Conservation (phyloP, 257 asterid species). For the Echites panduratus region DNA sequence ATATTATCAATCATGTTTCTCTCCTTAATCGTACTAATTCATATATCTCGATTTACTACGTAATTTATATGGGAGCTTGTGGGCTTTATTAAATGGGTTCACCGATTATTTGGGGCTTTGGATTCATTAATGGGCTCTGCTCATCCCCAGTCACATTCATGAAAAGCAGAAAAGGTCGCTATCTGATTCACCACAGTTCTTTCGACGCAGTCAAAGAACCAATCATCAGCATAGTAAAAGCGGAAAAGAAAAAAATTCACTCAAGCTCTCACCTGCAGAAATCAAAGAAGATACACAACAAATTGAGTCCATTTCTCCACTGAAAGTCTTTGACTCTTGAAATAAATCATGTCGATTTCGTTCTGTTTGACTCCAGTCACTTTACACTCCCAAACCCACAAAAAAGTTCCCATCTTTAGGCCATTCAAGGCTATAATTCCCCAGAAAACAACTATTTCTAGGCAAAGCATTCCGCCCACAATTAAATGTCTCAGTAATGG, state of each 20-base stretch:
- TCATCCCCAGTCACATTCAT: too few species aligned
- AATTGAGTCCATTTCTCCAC: not conserved
- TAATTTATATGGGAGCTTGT: too few species aligned
- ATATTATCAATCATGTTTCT: too few species aligned
- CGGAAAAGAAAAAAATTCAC: too few species aligned
- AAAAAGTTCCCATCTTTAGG: conserved; percentile 25
- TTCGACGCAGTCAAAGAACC: not conserved
- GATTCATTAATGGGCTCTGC: too few species aligned
- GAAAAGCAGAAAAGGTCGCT: too few species aligned
- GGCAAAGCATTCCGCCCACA: conserved; percentile 15
- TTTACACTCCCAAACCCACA: conserved; percentile 22
- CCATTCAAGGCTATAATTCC: conserved; percentile 27
- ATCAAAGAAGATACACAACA: not conserved
- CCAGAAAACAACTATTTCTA: conserved; percentile 15
- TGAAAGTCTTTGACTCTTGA: not conserved
- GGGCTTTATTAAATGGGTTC: too few species aligned
- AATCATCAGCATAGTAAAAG: not conserved
- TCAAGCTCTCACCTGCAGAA: not conserved
- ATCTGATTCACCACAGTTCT: too few species aligned
- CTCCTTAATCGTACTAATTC: too few species aligned
- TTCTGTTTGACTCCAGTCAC: conserved; percentile 37
- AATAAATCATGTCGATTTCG: conserved; percentile 43
- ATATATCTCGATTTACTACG: too few species aligned
- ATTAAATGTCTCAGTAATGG: conserved; percentile 20
- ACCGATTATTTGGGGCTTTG: too few species aligned